phyloP scores from a whole-genome alignment of 768 basidiomycete species.

The Suillus subalutaceus region DNA sequence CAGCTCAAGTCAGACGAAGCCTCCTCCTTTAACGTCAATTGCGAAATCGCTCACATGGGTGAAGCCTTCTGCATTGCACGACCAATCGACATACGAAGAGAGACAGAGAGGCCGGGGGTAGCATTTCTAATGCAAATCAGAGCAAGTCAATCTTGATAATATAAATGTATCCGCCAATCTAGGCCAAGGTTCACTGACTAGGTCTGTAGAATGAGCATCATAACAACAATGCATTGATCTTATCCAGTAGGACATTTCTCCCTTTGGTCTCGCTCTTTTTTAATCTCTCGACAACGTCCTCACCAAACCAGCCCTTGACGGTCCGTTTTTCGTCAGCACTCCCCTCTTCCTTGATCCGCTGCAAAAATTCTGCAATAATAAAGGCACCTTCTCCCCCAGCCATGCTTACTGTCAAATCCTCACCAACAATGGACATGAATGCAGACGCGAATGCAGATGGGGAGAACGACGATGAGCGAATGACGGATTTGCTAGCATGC shows the following conservation, averaged over 20 bases:
- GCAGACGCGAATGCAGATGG: constrained; percentile 57
- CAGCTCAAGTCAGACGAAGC: background rate
- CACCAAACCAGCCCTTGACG: constrained; percentile 62
- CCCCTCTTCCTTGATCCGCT: constrained; percentile 52
- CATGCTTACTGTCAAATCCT: constrained; percentile 55
- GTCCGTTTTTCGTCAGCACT: constrained; percentile 41
- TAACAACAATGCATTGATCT: constrained; percentile 38
- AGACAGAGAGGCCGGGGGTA: background rate
- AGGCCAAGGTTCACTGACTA: background rate
- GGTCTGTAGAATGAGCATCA: background rate
- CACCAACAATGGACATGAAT: constrained; percentile 58
- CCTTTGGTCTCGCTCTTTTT: constrained; percentile 67
- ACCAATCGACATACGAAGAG: background rate
- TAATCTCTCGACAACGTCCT: constrained; percentile 48
- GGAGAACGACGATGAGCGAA: constrained; percentile 56
- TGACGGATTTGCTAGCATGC: constrained; percentile 57
- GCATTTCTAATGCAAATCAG: background rate
- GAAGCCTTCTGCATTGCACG: background rate
- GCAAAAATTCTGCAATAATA: constrained; percentile 73
- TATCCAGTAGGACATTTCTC: constrained; percentile 68
- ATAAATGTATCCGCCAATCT: background rate
- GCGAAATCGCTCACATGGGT: background rate
- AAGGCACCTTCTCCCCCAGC: constrained; percentile 69
- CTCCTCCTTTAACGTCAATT: background rate
- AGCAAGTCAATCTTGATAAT: background rate